These are phyloP conservation scores for Aegilops bicornis DNA, from an alignment of 176 grass and related monocot genomes.

Conservation along the genomic window DNA sequence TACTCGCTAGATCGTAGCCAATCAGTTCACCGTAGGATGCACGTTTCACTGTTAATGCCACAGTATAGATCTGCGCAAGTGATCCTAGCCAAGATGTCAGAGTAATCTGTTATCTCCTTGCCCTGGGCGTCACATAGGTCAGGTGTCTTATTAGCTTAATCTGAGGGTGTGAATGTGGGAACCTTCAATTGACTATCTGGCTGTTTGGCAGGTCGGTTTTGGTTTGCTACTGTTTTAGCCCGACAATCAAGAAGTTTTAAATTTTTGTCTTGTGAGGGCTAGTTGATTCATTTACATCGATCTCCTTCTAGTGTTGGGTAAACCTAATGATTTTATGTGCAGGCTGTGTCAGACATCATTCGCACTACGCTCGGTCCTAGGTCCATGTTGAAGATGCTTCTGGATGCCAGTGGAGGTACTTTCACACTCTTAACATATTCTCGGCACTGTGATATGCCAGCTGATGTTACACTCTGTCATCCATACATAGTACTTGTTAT, in stretches of 20 bases:
- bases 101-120: neutral
- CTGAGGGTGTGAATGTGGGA: neutral
- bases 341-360: conserved; percentile 97
- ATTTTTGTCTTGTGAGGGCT: neutral
- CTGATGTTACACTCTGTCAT: neutral
- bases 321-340: conserved; percentile 18
- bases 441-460: neutral
- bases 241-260: neutral
- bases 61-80: neutral
- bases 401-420: conserved; percentile 87
- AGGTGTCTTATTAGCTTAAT: neutral
- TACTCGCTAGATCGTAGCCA: neutral
- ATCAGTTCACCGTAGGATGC: neutral
- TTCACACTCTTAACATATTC: neutral
- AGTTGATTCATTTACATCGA: neutral
- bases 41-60: neutral
- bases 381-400: conserved; percentile 99
- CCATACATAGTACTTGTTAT: neutral
- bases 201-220: neutral
- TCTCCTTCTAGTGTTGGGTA: neutral
- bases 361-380: conserved; percentile 92
- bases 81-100: neutral
- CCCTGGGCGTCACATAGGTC: neutral
- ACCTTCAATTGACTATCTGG: neutral
- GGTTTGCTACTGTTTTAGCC: neutral